phyloP scores from a whole-genome alignment of 2,329 filamentous ascomycete species.

The Colletotrichum karsti region DNA sequence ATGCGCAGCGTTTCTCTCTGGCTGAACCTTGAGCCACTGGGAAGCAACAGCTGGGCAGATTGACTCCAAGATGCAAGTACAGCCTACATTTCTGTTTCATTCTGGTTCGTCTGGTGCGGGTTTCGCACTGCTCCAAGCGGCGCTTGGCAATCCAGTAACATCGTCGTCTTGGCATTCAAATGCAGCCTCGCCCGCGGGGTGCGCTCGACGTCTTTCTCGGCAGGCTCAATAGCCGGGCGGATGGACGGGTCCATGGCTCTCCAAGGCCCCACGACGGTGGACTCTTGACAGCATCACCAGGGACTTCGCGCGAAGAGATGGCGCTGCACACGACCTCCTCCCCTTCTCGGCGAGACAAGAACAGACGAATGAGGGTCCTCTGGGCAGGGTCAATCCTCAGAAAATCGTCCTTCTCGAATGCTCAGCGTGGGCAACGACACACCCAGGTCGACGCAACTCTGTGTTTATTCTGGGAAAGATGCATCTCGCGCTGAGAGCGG shows the following conservation, averaged over 20 bases:
- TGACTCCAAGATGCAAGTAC: neutral
- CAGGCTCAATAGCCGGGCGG: constrained; percentile 4
- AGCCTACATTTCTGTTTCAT: constrained; percentile 11
- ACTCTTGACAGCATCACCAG: neutral
- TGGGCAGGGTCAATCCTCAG: neutral
- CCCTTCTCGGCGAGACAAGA: neutral
- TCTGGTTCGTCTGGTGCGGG: constrained; percentile 23
- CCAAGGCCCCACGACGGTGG: neutral
- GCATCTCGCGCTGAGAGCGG: neutral
- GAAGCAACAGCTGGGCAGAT: neutral
- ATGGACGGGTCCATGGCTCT: neutral
- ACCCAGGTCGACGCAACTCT: neutral
- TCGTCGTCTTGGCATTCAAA: constrained; percentile 13
- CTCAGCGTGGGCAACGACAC: neutral
- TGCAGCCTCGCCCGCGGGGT: neutral
- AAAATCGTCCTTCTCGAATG: neutral
- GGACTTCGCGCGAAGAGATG: neutral
- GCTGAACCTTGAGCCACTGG: neutral
- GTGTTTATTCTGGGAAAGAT: neutral
- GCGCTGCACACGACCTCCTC: neutral
- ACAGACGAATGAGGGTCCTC: neutral
- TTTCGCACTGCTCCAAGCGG: constrained; percentile 14
- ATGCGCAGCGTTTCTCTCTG: neutral
- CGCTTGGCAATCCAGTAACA: constrained; percentile 15
- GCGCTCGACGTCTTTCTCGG: neutral